Evolutionary conservation across 306 rosid species (phyloP).

Genomic region (Pyrus communis): DNA sequence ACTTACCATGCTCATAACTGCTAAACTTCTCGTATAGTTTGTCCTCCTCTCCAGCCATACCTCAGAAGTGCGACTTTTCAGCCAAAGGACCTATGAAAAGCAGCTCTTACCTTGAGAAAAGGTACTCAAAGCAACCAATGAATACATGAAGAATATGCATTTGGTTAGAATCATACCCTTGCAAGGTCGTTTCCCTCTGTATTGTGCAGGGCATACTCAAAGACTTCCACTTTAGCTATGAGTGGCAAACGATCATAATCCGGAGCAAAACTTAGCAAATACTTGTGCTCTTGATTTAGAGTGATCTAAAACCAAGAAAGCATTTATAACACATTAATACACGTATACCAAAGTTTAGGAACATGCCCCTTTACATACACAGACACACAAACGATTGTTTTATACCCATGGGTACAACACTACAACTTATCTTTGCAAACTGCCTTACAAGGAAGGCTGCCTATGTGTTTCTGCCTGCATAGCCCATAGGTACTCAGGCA

Average conservation of each 20-base stretch:
- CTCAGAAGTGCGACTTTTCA: conserved; percentile 97
- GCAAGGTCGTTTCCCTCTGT: conserved; percentile 94
- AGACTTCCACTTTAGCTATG: conserved; percentile 96
- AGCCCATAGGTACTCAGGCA: not conserved
- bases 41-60: conserved; percentile 98
- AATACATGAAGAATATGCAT: not conserved
- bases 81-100: conserved; percentile 78
- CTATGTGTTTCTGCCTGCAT: not conserved
- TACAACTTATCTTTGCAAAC: not conserved
- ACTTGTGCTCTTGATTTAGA: conserved; percentile 91
- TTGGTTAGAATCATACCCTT: conserved; percentile 39
- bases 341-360: not conserved
- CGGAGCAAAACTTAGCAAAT: conserved; percentile 94
- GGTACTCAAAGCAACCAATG: conserved; percentile 9
- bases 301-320: conserved; percentile 53
- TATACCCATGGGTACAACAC: not conserved
- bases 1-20: conserved; percentile 97
- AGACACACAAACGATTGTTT: not conserved
- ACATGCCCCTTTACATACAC: not conserved
- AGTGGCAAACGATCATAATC: conserved; percentile 95
- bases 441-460: not conserved
- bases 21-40: conserved; percentile 94
- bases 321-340: conserved; percentile 6
- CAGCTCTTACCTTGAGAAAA: conserved; percentile 21
- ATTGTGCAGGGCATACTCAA: conserved; percentile 77